phyloP scores from a whole-genome alignment of 2,329 filamentous ascomycete genomes.

The Ophiostoma ips region DNA sequence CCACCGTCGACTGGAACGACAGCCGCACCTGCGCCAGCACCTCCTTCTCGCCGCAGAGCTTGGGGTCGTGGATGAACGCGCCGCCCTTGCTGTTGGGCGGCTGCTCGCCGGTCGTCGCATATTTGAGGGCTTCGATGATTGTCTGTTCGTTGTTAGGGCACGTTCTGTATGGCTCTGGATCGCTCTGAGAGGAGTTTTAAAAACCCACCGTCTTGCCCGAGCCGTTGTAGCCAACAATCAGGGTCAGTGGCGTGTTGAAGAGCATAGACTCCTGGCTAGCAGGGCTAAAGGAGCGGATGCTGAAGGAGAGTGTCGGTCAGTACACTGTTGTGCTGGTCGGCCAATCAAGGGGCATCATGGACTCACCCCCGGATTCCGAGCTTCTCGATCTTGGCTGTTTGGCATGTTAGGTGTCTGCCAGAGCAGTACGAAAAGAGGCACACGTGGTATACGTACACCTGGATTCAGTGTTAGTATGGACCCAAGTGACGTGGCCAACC shows the following conservation, averaged over 20 bases:
- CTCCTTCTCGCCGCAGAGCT: slow-evolving; percentile 74
- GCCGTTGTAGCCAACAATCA: slow-evolving; percentile 95
- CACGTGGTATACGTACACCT: background rate
- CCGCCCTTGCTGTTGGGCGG: slow-evolving; percentile 84
- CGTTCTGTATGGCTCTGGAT: background rate
- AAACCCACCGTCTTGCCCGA: slow-evolving; percentile 68
- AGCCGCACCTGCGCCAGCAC: slow-evolving; percentile 86
- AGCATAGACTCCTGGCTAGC: slow-evolving; percentile 60
- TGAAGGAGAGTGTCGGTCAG: background rate
- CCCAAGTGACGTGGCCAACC: no score
- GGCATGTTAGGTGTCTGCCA: background rate
- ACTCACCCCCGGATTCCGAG: slow-evolving; percentile 16
- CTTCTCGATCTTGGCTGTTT: slow-evolving; percentile 16
- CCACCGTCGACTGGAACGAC: slow-evolving; percentile 66
- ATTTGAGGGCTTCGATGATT: slow-evolving; percentile 97
- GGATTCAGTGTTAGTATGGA: background rate
- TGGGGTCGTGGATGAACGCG: slow-evolving; percentile 96
- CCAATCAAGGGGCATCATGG: no score
- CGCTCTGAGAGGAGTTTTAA: background rate
- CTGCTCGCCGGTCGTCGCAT: slow-evolving; percentile 86
- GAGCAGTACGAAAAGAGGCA: background rate
- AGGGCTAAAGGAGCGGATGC: slow-evolving; percentile 69
- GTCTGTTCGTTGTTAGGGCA: slow-evolving; percentile 30
- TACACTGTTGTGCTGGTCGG: background rate
- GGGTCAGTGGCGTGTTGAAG: slow-evolving; percentile 80